Conservation (phyloP, 129 eudicot species). For the Escallonia herrerae region DNA sequence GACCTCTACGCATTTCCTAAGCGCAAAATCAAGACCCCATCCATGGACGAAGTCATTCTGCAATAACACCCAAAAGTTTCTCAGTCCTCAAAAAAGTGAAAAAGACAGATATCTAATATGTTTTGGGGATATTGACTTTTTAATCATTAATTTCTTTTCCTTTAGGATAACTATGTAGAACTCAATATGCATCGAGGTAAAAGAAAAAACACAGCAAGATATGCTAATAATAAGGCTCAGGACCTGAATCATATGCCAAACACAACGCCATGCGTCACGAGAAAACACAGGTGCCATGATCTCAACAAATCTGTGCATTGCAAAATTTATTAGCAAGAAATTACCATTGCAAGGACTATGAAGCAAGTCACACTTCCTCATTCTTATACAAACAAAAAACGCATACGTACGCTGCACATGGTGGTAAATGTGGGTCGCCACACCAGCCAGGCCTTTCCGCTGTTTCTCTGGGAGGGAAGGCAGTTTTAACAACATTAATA, state of each 20-base stretch:
- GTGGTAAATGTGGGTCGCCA: constrained; percentile 65
- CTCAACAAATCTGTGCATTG: constrained; percentile 62
- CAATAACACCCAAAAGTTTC: neutral
- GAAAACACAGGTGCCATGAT: constrained; percentile 94
- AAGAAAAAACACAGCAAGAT: constrained; percentile 1
- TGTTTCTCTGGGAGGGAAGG: constrained; percentile 34
- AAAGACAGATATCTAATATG: neutral
- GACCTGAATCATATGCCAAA: constrained; percentile 91
- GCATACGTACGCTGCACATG: constrained; percentile 85
- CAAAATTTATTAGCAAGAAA: neutral
- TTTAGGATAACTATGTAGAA: too few species aligned
- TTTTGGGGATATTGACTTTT: neutral
- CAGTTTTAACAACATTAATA: neutral
- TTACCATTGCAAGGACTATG: constrained; percentile 4
- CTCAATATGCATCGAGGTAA: too few species aligned
- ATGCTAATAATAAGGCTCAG: neutral
- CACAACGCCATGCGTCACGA: constrained; percentile 89
- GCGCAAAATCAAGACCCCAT: constrained; percentile 93
- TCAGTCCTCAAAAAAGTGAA: neutral
- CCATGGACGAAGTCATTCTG: constrained; percentile 93
- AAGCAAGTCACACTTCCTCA: neutral
- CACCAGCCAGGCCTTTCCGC: constrained; percentile 84
- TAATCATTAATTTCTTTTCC: neutral
- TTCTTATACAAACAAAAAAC: neutral
- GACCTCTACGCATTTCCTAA: constrained; percentile 74